Conservation (phyloP, 352 stramenopile species). For the Aphanomyces astaci region DNA sequence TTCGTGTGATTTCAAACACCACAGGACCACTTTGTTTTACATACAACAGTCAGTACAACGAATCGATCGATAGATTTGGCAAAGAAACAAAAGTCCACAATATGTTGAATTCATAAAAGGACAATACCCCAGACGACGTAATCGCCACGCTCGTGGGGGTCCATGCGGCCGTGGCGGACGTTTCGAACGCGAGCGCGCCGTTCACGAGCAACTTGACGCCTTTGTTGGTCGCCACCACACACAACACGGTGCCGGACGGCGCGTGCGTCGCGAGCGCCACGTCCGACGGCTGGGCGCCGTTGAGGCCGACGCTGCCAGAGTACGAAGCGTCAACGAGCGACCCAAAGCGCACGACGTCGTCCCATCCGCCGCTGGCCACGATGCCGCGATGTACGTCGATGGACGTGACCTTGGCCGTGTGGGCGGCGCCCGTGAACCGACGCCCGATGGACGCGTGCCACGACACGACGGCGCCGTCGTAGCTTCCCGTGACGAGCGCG, state of each 20-base stretch:
- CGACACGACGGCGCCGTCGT: constrained; percentile 89
- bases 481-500: constrained; percentile 88
- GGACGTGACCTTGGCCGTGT: constrained; percentile 74
- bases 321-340: constrained; percentile 36
- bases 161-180: constrained; percentile 60
- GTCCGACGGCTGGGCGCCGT: constrained; percentile 56
- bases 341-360: constrained; percentile 80
- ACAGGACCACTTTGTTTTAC: too few species aligned
- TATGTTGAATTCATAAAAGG: too few species aligned
- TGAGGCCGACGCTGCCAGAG: constrained; percentile 46
- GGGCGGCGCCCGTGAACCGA: constrained; percentile 34
- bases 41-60: too few species aligned
- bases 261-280: constrained; percentile 43
- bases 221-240: constrained; percentile 71
- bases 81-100: too few species aligned
- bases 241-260: constrained; percentile 34
- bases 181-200: constrained; percentile 58
- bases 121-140: constrained; percentile 45
- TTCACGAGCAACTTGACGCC: constrained; percentile 71
- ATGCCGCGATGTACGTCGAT: constrained; percentile 55
- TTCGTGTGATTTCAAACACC: too few species aligned
- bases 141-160: constrained; percentile 71
- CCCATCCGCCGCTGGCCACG: constrained; percentile 85
- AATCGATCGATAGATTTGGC: too few species aligned
- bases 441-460: constrained; percentile 70